These are phyloP conservation scores for Wallacemonas rigidus DNA, from an alignment of 208 protist species.

Conservation along the genomic window DNA sequence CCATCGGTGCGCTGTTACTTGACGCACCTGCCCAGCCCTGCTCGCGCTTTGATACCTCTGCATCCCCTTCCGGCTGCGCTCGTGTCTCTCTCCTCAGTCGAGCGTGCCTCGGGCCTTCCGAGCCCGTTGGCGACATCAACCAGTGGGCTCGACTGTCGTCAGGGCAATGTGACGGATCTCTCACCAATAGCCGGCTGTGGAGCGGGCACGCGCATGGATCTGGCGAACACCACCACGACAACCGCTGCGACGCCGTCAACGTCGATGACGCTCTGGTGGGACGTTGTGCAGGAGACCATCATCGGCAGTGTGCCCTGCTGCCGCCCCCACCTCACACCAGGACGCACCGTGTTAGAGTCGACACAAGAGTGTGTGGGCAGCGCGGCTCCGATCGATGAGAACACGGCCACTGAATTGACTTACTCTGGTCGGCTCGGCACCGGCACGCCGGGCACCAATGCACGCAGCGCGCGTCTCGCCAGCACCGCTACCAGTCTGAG, in stretches of 20 bases:
- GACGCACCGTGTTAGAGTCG: not conserved
- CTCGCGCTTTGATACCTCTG: not conserved
- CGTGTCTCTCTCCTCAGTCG: not conserved
- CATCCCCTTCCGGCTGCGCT: conserved; percentile 3
- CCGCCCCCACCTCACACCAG: not conserved
- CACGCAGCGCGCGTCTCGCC: not conserved
- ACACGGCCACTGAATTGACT: not conserved
- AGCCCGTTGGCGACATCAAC: not conserved
- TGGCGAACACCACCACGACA: not conserved
- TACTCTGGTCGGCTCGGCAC: not conserved
- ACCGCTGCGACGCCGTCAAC: not conserved
- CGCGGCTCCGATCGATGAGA: not conserved
- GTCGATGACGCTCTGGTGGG: conserved; percentile 26
- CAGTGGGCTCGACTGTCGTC: not conserved
- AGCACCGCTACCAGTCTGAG: not conserved
- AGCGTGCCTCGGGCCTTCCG: not conserved
- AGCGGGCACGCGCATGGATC: not conserved
- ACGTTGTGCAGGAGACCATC: conserved; percentile 15
- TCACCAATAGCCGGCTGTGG: not conserved
- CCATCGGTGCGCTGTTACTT: conserved; percentile 7
- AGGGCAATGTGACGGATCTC: not conserved
- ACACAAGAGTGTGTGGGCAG: not conserved
- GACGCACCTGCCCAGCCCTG: conserved; percentile 13
- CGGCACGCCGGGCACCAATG: not conserved
- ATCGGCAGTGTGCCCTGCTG: conserved; percentile 23